phyloP scores from a whole-genome alignment of 2,329 filamentous ascomycete genomes.

The Penicillium sp. region DNA sequence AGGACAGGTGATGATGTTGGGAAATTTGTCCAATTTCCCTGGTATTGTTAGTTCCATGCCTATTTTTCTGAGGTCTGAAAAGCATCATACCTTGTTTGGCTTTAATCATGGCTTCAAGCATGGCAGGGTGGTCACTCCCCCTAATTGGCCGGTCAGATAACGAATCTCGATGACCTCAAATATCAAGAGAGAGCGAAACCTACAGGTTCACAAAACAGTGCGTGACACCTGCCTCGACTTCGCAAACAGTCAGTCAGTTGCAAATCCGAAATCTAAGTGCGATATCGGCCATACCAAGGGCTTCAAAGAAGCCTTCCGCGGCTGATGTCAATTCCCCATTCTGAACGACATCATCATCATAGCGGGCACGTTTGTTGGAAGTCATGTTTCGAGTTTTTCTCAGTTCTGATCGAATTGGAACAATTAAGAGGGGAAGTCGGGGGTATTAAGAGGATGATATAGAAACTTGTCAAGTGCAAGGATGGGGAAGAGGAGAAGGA shows the following conservation, averaged over 20 bases:
- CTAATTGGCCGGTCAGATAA: slow-evolving; percentile 6
- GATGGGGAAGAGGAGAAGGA: not conserved
- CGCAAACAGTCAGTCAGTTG: not conserved
- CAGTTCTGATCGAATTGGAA: not conserved
- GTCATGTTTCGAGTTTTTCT: not conserved
- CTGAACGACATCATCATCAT: slow-evolving; percentile 5
- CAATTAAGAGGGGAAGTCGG: not conserved
- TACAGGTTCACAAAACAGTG: slow-evolving; percentile 53
- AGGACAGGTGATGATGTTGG: slow-evolving; percentile 74
- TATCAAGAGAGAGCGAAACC: not conserved
- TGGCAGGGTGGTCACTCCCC: slow-evolving; percentile 65
- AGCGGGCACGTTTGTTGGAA: slow-evolving; percentile 12
- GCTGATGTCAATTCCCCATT: slow-evolving; percentile 13
- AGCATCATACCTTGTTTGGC: slow-evolving; percentile 61
- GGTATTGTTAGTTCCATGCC: not conserved
- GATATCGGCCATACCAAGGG: slow-evolving; percentile 15
- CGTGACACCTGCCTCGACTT: slow-evolving; percentile 36
- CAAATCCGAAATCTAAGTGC: not conserved
- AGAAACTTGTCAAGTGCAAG: not conserved
- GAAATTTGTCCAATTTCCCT: slow-evolving; percentile 56
- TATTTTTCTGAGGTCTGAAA: not conserved
- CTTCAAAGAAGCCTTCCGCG: slow-evolving; percentile 26
- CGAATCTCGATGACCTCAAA: too few relatives aligned
- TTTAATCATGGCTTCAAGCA: slow-evolving; percentile 77
- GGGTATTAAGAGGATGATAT: not conserved